Percentiles rank a stretch among this genome's conserved stretches.
Evolutionary conservation across 2,329 filamentous ascomycete genomes (phyloP).

Genomic region (Pseudocercospora vitis): DNA sequence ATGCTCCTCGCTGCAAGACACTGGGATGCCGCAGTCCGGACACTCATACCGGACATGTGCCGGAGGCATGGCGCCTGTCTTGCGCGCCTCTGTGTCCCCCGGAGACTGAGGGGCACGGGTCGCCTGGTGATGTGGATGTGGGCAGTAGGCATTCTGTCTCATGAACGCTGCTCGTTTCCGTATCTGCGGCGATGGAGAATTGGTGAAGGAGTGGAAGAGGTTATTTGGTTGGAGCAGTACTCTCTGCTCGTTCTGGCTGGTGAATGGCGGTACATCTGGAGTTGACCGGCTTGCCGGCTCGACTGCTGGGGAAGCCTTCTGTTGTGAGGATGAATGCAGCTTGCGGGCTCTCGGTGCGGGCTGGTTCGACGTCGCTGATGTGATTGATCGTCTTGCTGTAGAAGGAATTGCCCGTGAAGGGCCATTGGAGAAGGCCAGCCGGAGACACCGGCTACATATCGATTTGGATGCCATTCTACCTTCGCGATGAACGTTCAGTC

Average conservation of each 20-base stretch:
- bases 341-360: constrained; percentile 23
- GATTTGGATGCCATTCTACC: constrained; percentile 28
- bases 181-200: constrained; percentile 86
- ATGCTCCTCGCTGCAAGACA: constrained; percentile 91
- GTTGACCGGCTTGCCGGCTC: constrained; percentile 14
- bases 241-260: constrained; percentile 28
- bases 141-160: constrained; percentile 88
- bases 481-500: too few species aligned
- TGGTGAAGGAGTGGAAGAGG: constrained; percentile 88
- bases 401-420: constrained; percentile 13
- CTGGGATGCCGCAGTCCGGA: constrained; percentile 89
- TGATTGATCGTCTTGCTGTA: constrained; percentile 24
- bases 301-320: constrained; percentile 24
- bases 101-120: constrained; percentile 68
- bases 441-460: constrained; percentile 31
- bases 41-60: constrained; percentile 91
- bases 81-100: constrained; percentile 62
- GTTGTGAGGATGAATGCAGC: constrained; percentile 26
- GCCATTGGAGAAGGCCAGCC: constrained; percentile 16
- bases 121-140: constrained; percentile 81
- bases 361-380: constrained; percentile 24
- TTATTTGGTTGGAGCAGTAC: constrained; percentile 67
- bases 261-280: constrained; percentile 9
- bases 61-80: constrained; percentile 63
- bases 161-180: constrained; percentile 86